Base-by-base conservation (phyloP, 768 basidiomycete genomes). In the Lenzites betulinus region DNA sequence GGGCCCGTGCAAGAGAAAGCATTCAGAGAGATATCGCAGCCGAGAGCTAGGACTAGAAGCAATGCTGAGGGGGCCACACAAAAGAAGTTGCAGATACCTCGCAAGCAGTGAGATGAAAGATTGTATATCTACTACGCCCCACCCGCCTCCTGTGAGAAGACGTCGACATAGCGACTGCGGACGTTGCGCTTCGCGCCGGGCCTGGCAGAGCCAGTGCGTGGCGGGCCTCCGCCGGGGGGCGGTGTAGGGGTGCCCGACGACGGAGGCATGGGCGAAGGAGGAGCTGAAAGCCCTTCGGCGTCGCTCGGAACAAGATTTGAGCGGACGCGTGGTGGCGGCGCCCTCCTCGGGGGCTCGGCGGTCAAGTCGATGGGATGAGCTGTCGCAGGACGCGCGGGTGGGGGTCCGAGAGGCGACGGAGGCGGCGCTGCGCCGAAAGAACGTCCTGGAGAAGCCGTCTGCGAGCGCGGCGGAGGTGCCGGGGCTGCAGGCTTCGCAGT, bases 111-210 rank as follows among this genome's bases (percentile, higher is more conserved):
- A 54, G 20, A 52, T 23, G 35, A n/a, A 28, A 12, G 3, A 33
- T 1, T n/a, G n/a, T 38, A 46, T 50, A 60, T 22, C 42, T 62
- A 43, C 54, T 44, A 30, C 52, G 55, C 39, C 36, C 38, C 58
- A 18, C 44, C 47, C 54, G 30, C 44, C 38, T 69, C 60, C 55
- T 87, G 82, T 64, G 89, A 86, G 73, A 95, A 88, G n/a, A 95
- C 89, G 70, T 95, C 93, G 2, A 97, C 93, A 70, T 97, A 97
- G 62, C 92, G 85, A 70, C 79, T 90, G 56, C 93, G 84, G 56
- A 91, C 76, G 64, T 86, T 89, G 62, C 89, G 88, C 76, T 92
- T 95, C 25, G 85, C 81, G 22, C 83, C 80, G 59, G 82, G 83
- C 16, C 87, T 88, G 61, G 79, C 81, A 25, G 83, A 80, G 26